phyloP scores from a whole-genome alignment of 441 rosid species.

The Raphanus hybrid region DNA sequence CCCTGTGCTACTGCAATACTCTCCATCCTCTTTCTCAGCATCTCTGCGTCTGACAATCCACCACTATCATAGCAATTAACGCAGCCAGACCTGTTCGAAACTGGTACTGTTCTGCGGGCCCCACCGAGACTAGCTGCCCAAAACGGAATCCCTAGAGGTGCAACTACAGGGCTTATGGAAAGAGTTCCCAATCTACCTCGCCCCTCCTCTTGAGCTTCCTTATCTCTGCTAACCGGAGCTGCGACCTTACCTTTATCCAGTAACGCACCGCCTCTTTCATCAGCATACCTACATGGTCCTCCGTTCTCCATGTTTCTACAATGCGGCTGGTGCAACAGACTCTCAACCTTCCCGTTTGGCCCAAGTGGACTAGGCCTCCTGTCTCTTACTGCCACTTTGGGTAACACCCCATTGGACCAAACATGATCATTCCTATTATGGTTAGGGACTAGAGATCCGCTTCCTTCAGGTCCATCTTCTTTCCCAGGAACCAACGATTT shows the following conservation, averaged over 20 bases:
- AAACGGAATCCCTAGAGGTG: constrained; percentile 81
- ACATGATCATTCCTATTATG: constrained; percentile 58
- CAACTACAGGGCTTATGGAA: constrained; percentile 56
- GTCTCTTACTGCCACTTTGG: constrained; percentile 63
- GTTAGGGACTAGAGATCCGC: constrained; percentile 51
- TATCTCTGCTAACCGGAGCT: constrained; percentile 49
- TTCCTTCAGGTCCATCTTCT: constrained; percentile 51
- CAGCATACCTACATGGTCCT: constrained; percentile 57
- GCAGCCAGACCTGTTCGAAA: constrained; percentile 43
- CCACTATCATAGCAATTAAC: constrained; percentile 63
- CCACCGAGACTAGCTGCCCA: constrained; percentile 72
- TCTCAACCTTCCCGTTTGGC: constrained; percentile 77
- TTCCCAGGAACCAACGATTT: constrained; percentile 50
- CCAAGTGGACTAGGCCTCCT: constrained; percentile 82
- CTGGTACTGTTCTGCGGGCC: constrained; percentile 56
- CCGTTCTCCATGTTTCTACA: constrained; percentile 65
- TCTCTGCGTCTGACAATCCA: constrained; percentile 66
- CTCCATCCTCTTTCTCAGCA: constrained; percentile 76
- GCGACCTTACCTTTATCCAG: constrained; percentile 51
- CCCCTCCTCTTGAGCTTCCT: constrained; percentile 58
- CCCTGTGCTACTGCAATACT: constrained; percentile 76
- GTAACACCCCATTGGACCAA: constrained; percentile 81
- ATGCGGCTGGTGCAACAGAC: constrained; percentile 49
- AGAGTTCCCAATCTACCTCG: constrained; percentile 42
- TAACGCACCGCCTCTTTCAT: constrained; percentile 50